Percentiles rank a stretch among this genome's conserved stretches.
Conservation (phyloP, 768 basidiomycete genomes). For the Russula abietina region DNA sequence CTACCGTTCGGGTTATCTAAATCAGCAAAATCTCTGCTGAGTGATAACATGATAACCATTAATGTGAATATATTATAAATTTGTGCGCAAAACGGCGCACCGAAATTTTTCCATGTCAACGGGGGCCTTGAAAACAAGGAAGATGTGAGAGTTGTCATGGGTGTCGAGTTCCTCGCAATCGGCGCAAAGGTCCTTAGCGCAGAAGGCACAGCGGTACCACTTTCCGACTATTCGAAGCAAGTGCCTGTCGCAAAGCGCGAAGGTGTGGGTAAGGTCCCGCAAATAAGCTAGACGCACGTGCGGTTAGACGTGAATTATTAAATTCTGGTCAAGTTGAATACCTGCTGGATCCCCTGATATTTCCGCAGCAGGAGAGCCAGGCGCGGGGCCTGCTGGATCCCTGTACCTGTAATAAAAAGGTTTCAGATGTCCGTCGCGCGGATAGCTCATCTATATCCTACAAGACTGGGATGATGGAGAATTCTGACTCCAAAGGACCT, state of each 20-base stretch:
- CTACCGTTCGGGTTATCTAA: constrained; percentile 5
- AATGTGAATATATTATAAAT: constrained; percentile 9
- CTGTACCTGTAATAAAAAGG: constrained; percentile 46
- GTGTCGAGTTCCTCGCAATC: constrained; percentile 75
- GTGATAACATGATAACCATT: not conserved
- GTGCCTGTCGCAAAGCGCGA: constrained; percentile 83
- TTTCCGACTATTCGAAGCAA: constrained; percentile 74
- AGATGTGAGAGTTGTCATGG: constrained; percentile 77
- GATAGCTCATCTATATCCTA: constrained; percentile 1
- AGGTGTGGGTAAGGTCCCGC: constrained; percentile 48
- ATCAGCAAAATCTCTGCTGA: constrained; percentile 15
- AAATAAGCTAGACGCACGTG: constrained; percentile 51
- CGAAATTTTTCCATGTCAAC: constrained; percentile 73
- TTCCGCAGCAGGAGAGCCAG: constrained; percentile 30
- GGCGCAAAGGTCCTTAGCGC: constrained; percentile 80
- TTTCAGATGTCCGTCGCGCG: not conserved
- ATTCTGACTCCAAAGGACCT: constrained; percentile 45
- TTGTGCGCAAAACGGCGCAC: constrained; percentile 36
- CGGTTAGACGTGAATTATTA: not conserved
- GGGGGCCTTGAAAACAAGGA: constrained; percentile 80
- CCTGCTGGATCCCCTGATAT: constrained; percentile 50
- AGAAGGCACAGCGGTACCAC: constrained; percentile 91
- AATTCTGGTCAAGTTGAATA: constrained; percentile 27
- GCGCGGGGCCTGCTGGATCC: constrained; percentile 50
- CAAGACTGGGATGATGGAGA: constrained; percentile 66